phyloP scores from a whole-genome alignment of 257 asterid genomes.

The Ligustrum vulgare region DNA sequence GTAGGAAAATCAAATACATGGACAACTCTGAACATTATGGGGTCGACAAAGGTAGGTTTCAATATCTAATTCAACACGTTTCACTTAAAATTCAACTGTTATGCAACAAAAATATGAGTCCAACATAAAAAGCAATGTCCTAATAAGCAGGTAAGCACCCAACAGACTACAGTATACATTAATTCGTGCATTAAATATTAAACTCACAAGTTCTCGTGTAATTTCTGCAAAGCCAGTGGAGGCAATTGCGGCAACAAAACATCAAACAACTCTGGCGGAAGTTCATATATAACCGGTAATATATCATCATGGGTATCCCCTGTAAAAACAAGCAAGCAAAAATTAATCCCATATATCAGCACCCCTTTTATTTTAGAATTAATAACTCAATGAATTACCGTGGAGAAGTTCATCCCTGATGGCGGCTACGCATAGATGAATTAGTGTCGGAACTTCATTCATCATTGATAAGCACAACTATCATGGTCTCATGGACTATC shows the following conservation, averaged over 20 bases:
- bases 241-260: conserved; percentile 59
- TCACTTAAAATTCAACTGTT: not conserved
- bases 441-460: conserved; percentile 50
- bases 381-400: conserved; percentile 31
- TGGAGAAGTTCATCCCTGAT: conserved; percentile 53
- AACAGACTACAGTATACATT: not conserved
- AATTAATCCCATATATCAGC: conserved; percentile 1
- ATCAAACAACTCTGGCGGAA: conserved; percentile 68
- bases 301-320: conserved; percentile 43
- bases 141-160: not conserved
- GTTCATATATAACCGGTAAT: conserved; percentile 41
- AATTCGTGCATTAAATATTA: not conserved
- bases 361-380: not conserved
- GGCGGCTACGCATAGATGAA: conserved; percentile 51
- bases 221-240: conserved; percentile 67
- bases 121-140: not conserved
- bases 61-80: not conserved
- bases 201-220: conserved; percentile 60
- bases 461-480: conserved; percentile 21
- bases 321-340: conserved; percentile 22
- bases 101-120: not conserved
- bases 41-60: not conserved
- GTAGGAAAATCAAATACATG: not conserved
- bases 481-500: not conserved
- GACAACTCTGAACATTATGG: not conserved